Percentiles rank a stretch among this genome's conserved stretches.
Conservation (phyloP, 208 protist species). For the Herpetomonas samuelpessoai region DNA sequence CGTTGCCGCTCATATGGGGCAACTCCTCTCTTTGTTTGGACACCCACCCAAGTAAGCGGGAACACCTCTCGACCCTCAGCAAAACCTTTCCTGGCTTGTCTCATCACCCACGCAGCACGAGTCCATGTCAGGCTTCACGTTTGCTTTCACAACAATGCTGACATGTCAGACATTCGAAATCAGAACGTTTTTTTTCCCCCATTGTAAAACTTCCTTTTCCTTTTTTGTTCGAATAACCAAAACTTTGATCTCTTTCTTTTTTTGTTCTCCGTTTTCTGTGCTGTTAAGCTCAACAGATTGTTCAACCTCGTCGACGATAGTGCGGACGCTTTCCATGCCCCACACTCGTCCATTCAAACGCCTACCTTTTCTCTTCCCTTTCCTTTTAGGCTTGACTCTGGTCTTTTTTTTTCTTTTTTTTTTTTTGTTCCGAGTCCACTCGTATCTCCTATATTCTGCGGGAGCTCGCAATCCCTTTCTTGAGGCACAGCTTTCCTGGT, state of each 20-base stretch:
- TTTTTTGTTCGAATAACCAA: slow-evolving; percentile 5
- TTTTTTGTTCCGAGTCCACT: background rate
- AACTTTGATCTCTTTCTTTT: slow-evolving; percentile 6
- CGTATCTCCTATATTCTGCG: background rate
- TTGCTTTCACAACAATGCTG: no score
- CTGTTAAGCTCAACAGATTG: background rate
- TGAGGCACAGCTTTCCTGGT: slow-evolving; percentile 11
- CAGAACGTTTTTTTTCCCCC: slow-evolving; percentile 4
- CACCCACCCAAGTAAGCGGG: no score
- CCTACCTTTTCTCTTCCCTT: background rate
- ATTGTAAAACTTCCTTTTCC: slow-evolving; percentile 1
- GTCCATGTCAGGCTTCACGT: no score
- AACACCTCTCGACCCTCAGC: no score
- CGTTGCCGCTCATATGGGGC: no score
- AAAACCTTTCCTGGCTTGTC: no score
- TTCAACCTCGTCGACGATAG: background rate
- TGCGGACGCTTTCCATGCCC: background rate
- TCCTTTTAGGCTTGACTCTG: background rate
- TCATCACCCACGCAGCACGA: no score
- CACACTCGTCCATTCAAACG: background rate
- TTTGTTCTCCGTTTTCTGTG: slow-evolving; percentile 6
- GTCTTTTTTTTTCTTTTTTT: background rate
- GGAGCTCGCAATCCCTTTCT: background rate
- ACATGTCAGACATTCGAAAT: no score
- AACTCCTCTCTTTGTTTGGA: no score